Evolutionary conservation across 768 basidiomycete species (phyloP), one percentile per base, ranked within the genome.

Genomic region (Boletus huronensis): DNA sequence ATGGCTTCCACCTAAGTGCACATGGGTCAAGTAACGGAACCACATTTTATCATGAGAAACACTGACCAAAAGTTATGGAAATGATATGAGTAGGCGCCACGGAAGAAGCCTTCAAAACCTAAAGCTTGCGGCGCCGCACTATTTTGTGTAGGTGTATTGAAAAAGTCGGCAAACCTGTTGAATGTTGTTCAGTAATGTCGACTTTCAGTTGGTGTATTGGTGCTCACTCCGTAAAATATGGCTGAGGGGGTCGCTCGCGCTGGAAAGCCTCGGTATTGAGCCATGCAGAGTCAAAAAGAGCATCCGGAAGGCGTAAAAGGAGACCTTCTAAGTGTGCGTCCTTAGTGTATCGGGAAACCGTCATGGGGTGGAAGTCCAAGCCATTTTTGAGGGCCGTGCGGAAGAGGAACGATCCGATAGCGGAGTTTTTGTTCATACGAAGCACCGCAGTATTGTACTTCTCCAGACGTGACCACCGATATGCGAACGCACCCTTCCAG

Each of bases 371-470:
- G 73, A 99, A 98, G 72, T 98, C 96, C 68, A 98, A 71, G 21
- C 84, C 84, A 64, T 99, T 98, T 75, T 90, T 92, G 59, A 99
- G 72, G 14, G 95, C 94, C 1, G 95, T 96, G 42, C 90, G 84
- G 80, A 99, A 95, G 49, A 99, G 74, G 74, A 98, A 95, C 52
- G 86, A 88, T 29, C 93, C 95, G 17, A 99, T 73, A 8, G 96
- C 95, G 5, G 91, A 94, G 19, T 83, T 83, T 70, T 91, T 94
- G 81, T 96, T 93, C 76, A 99, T 77, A 67, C 87, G 91, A 55
- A 99, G 79, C 11, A 98, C 93, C 2, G 97, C 95, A 13, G 96
- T 98, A 77, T 98, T 98, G 72, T 98, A 98, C 68, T 87, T 90
- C 64, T 89, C 83, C 58, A 95, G 75, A 45, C 92, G 85, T 21